Base-by-base conservation (phyloP, 805 yeast species). In the Candida parachauliodes region DNA sequence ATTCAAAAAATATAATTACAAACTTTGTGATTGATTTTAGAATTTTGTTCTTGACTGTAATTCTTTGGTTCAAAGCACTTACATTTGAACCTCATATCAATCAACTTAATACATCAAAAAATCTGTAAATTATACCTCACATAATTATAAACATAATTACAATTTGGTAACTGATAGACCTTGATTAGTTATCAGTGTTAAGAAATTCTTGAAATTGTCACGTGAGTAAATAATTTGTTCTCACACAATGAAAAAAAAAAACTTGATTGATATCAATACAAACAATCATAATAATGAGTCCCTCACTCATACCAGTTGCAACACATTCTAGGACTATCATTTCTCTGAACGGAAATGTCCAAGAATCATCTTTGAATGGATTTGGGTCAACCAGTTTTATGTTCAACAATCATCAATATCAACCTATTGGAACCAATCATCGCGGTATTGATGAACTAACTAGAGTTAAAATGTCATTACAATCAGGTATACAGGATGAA, bases 401-500 rank as follows among this genome's bases (percentile, higher is more conserved):
- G 21, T 34, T n/a, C 20, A 34, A 12, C 20, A n/a, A 16, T 12
- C 18, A 23, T 12, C 31, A 26, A 20, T 34, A 34, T 22, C 38
- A 30, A 19, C 48, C 48, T n/a, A 39, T 42, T 8, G 63, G 65
- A 20, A 45, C 50, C 8, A 59, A 55, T 3, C 62, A 65, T 39
- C 69, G 70, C 43, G 95, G 95, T 11, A 73, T 77, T 4, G 78
- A 79, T 32, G 77, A 78, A 37, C 59, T 81, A 45, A 72, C 74
- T 9, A 71, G 96, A 43, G 77, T 88, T 50, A 71, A 72, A 46
- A 72, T 88, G 79, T 79, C 93, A 3, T 70, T 88, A 42, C 68
- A 72, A 42, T 74, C 83, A 14, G 83, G 80, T 1, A 60, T 87
- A 17, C 75, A 69, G 12, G 70, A 73, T 22, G 96, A 88, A 54